Base-by-base conservation (phyloP, 257 asterid species). In the Haberlea rhodopensis region DNA sequence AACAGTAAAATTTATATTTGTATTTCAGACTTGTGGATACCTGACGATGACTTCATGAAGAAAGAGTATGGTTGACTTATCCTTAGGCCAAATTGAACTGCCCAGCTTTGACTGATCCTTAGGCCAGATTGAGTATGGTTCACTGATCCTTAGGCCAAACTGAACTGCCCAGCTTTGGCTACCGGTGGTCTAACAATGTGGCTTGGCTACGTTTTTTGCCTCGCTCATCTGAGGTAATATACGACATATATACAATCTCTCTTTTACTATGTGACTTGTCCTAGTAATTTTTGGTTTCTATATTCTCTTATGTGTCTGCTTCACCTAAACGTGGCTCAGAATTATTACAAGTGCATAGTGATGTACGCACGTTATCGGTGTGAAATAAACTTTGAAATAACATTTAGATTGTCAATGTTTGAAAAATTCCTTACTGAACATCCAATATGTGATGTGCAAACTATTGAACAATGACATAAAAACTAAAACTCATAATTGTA, bases 141-240 rank as follows among this genome's bases (percentile, higher is more conserved):
- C n/a, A n/a, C 63, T n/a, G 79, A 75, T 79, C 77, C 73, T 34
- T 53, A 19, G 37, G 77, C 79, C 68, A 24, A 7, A 54, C 29
- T 54, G 55, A 51, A 79, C 27, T 73, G 77, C 84, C 75, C 81
- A 49, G 75, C 76, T 63, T 51, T 19, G 15, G 74, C 75, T 63
- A 79, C 55, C 9, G 79, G 74, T 64, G 29, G 68, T 79, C 71
- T n/a, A 34, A 60, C 27, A 18, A 22, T 37, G 32, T 21, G 73
- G 66, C 76, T 62, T 40, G 77, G 77, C n/a, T 58, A 76, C 73
- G 77, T 75, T 19, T 65, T 29, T 55, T 69, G 71, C 84, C 80
- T 79, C 69, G 67, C 81, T 69, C 81, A 72, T 75, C 81, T 79
- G 81, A 79, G 48, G 11, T 40, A 29, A 24, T n/a, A 16, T 19